Evolutionary conservation across 2,329 filamentous ascomycete genomes (phyloP).

Genomic region (Beauveria pseudobassiana): DNA sequence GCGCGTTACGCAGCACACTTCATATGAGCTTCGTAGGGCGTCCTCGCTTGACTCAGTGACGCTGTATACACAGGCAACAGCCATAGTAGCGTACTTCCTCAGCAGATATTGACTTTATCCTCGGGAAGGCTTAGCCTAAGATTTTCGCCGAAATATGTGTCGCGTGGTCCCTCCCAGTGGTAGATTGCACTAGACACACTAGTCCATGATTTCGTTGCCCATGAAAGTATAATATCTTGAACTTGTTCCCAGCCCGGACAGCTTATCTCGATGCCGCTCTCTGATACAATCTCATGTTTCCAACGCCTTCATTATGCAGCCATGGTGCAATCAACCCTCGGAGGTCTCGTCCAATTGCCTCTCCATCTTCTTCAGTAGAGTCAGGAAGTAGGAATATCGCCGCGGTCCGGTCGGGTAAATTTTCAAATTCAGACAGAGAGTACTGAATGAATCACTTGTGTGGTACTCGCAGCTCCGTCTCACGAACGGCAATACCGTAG

Average conservation of each 20-base stretch:
- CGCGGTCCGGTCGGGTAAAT: conserved; percentile 50
- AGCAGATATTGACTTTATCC: conserved; percentile 14
- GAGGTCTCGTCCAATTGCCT: conserved; percentile 54
- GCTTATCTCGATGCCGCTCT: conserved; percentile 23
- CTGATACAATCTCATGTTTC: conserved; percentile 21
- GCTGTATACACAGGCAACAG: conserved; percentile 8
- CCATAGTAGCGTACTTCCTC: conserved; percentile 25
- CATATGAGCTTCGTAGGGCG: conserved; percentile 9
- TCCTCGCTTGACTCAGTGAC: background rate
- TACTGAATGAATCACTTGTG: conserved; percentile 38
- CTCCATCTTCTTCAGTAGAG: conserved; percentile 36
- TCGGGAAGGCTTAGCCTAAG: conserved; percentile 52
- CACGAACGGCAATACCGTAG: conserved; percentile 60
- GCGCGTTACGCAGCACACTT: background rate
- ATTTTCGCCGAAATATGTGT: conserved; percentile 60
- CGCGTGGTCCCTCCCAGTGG: conserved; percentile 66
- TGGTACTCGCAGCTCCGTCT: conserved; percentile 66
- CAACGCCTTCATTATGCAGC: conserved; percentile 61
- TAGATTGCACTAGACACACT: conserved; percentile 57
- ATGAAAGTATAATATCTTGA: conserved; percentile 57
- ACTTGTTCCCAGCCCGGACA: conserved; percentile 62
- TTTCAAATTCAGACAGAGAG: conserved; percentile 57
- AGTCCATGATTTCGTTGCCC: conserved; percentile 52
- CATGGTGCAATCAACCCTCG: conserved; percentile 64
- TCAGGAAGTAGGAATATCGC: conserved; percentile 55